Evolutionary conservation across 2,329 filamentous ascomycete species (phyloP), one percentile per base, ranked within the genome.

Genomic region (Hypoxylon sp.): DNA sequence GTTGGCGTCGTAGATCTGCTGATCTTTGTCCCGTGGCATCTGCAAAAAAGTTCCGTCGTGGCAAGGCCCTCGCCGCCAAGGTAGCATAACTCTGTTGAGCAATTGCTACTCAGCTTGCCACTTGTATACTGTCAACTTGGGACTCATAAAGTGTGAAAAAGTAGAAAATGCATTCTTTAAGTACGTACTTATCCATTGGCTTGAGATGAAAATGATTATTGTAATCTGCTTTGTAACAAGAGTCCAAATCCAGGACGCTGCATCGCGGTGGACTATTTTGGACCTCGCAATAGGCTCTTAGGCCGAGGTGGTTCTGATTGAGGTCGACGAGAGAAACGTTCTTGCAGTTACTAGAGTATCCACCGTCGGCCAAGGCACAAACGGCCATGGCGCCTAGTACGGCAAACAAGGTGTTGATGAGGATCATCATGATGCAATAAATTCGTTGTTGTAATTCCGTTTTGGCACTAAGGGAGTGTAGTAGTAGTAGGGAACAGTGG

Each of bases 171-270:
- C 32, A 34, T 15, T 15, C 32, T 34, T n/a, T n/a, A n/a, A n/a
- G n/a, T n/a, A n/a, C n/a, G n/a, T 34, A 34, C 37, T 41, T 19
- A 10, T 41, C 37, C 37, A 15, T 19, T n/a, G 4, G 4, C 2
- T 41, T 4, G 7, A 41, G 17, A 1, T 19, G 17, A 7, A 19
- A n/a, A 7, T 19, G 37, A 7, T 19, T 8, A 1, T 41, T n/a
- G 8, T n/a, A n/a, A 8, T n/a, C 19, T 2, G 44, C 15, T 6
- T 34, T 24, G 19, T 59, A 59, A 17, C 57, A 59, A 2, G 17
- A 15, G 20, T 59, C 22, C 7, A 60, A 22, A 19, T 55, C 32
- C 3, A 61, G 52, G 20, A 61, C 50, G 17, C 20, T 61, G 20
- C 58, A 61, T 20, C 47, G 46, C 4, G 34, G 6, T 4, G 11